Conservation (phyloP, 73 alveolate genomes). For the Paramecium octaurelia region DNA sequence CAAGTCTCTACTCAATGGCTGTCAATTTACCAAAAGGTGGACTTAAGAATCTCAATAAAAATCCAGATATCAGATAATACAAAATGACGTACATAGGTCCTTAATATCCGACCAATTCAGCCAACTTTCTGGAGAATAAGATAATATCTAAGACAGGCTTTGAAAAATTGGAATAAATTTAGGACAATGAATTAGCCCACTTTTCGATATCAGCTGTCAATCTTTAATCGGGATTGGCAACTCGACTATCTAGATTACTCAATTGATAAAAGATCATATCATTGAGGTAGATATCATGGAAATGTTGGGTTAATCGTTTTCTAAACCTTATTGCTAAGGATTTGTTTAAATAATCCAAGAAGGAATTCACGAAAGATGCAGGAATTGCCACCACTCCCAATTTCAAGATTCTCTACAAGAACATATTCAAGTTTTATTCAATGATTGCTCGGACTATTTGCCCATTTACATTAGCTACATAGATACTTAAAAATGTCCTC, state of each 20-base stretch:
- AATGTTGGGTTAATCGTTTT: slow-evolving; percentile 74
- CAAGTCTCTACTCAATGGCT: slow-evolving; percentile 82
- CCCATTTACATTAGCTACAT: slow-evolving; percentile 88
- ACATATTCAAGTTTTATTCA: slow-evolving; percentile 51
- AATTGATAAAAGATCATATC: slow-evolving; percentile 85
- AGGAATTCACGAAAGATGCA: slow-evolving; percentile 85
- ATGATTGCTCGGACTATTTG: slow-evolving; percentile 84
- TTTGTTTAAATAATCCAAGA: slow-evolving; percentile 75
- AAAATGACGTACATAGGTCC: slow-evolving; percentile 80
- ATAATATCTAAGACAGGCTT: slow-evolving; percentile 89
- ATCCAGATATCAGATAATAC: slow-evolving; percentile 76
- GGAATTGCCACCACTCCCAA: slow-evolving; percentile 85
- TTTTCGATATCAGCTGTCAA: slow-evolving; percentile 87
- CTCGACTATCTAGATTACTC: slow-evolving; percentile 79
- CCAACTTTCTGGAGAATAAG: slow-evolving; percentile 83
- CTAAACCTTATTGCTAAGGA: slow-evolving; percentile 82
- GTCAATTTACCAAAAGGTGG: slow-evolving; percentile 91
- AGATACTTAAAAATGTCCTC: slow-evolving; percentile 85
- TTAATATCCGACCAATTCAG: slow-evolving; percentile 89
- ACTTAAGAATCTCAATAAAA: slow-evolving; percentile 72
- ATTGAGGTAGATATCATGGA: slow-evolving; percentile 75
- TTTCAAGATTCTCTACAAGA: slow-evolving; percentile 64
- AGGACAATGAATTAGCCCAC: slow-evolving; percentile 83
- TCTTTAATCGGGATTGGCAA: slow-evolving; percentile 87
- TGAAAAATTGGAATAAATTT: slow-evolving; percentile 77